Base-by-base conservation (phyloP, 2,329 filamentous ascomycete genomes). In the Aspergillus fijiensis region DNA sequence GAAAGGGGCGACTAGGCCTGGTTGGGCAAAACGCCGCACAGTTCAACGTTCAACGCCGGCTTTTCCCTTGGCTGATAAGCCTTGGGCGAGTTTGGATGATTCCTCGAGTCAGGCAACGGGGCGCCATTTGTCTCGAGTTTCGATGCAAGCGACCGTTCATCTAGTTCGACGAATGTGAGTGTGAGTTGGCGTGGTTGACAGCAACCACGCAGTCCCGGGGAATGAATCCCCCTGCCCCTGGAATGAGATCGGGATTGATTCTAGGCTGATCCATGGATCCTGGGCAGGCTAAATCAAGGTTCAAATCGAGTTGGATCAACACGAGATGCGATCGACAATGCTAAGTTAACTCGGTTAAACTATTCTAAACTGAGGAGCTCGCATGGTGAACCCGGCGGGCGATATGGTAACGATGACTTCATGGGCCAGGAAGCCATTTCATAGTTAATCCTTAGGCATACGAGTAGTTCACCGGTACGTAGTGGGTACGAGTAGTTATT, bases 261-360 rank as follows among this genome's bases (percentile, higher is more conserved):
- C 35, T 31, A 27, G 52, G 57, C 45, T 55, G 62, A 64, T 62
- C 62, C 60, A 60, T 62, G 62, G 62, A 64, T 64, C 62, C 50
- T 42, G 33, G 19, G 49, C 42, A 14, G 55, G 50, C 39, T 48
- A 19, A 47, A 55, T 55, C 56, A 35, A 35, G 33, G 33, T 35
- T 51, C 51, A 49, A 49, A 56, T 50, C 39, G 51, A 51, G 49
- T 54, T 29, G 55, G 7, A 61, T 55, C 39, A 55, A 56, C 55
- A 61, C 52, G 54, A 62, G 57, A 55, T 55, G 54, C 59, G 57
- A 55, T 55, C 52, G 47, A 49, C 42, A 31, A 45, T 31, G 39
- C 33, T n/a, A 33, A 21, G 39, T 23, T n/a, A 33, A 21, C 39
- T 33, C 7, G 25, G 25, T 27, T 16, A 33, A 14, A 14, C n/a